These are phyloP conservation scores for Monosporascus cannonballus DNA, from an alignment of 2,329 filamentous ascomycete species.

Conservation along the genomic window DNA sequence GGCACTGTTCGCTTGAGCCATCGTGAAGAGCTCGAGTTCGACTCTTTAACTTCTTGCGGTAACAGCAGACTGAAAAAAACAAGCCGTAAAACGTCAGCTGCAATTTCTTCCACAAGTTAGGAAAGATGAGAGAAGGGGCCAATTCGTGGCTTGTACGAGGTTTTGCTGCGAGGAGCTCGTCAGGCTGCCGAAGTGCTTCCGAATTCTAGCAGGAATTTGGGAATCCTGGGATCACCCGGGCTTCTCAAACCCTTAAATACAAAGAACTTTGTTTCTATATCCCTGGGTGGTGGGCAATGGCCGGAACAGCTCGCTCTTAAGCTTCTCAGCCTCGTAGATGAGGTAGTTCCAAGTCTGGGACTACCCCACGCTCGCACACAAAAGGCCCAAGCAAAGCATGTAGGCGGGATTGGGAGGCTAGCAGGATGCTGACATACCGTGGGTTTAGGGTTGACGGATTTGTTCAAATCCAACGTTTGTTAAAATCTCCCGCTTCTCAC, in stretches of 20 bases:
- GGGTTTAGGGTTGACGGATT: background rate
- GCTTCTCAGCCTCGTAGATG: background rate
- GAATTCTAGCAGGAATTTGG: no score
- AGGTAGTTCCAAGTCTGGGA: background rate
- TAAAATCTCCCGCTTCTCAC: background rate
- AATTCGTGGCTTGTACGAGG: background rate
- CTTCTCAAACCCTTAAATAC: no score
- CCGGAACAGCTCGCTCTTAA: background rate
- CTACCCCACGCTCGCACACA: background rate
- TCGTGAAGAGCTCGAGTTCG: slow-evolving; percentile 32
- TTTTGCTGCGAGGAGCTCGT: no score
- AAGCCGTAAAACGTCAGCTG: slow-evolving; percentile 1
- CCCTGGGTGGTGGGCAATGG: no score
- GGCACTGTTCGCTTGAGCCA: slow-evolving; percentile 49
- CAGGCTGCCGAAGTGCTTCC: no score
- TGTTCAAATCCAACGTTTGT: background rate
- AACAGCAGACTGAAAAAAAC: background rate
- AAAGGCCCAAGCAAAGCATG: background rate
- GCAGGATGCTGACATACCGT: background rate
- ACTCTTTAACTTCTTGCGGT: slow-evolving; percentile 6
- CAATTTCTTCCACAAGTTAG: background rate
- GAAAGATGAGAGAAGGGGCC: no score
- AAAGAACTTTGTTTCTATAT: no score
- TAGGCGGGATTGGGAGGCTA: background rate
- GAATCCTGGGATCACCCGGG: no score